phyloP scores from a whole-genome alignment of 345 rosid species.

The Aurinia saxatilis region DNA sequence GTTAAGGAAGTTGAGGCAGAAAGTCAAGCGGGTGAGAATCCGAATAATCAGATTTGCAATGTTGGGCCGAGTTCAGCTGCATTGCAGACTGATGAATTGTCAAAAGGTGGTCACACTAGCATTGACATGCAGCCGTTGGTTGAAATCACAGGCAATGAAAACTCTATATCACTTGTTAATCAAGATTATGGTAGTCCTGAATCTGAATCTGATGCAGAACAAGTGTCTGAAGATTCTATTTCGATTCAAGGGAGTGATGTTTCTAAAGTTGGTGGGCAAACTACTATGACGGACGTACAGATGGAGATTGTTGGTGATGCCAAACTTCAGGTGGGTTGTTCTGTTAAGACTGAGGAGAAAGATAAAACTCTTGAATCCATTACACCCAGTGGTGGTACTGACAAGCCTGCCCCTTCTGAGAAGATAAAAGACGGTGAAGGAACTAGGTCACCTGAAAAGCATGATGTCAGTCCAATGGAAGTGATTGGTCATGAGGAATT shows the following conservation, averaged over 20 bases:
- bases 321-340: not conserved
- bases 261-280: not conserved
- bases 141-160: conserved; percentile 8
- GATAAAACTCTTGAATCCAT: not conserved
- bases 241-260: conserved; percentile 10
- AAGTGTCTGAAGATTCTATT: conserved; percentile 17
- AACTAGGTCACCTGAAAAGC: not conserved
- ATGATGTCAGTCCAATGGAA: conserved; percentile 9
- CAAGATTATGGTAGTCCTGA: conserved; percentile 8
- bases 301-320: conserved; percentile 13
- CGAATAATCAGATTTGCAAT: not conserved
- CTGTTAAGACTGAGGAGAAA: conserved; percentile 13
- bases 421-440: conserved; percentile 4
- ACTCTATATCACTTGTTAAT: conserved; percentile 16
- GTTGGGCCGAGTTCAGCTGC: conserved; percentile 3
- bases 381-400: not conserved
- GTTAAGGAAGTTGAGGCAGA: conserved; percentile 2
- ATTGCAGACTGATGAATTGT: conserved; percentile 1
- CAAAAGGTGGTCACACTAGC: conserved; percentile 1
- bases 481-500: not conserved
- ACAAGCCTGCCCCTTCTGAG: not conserved
- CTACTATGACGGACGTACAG: conserved; percentile 12
- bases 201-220: conserved; percentile 14
- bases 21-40: not conserved
- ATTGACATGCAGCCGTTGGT: not conserved